Evolutionary conservation across 1,284 basidiomycete species (phyloP), one percentile per base, ranked within the genome.

Genomic region (Malassezia yamatoensis): DNA sequence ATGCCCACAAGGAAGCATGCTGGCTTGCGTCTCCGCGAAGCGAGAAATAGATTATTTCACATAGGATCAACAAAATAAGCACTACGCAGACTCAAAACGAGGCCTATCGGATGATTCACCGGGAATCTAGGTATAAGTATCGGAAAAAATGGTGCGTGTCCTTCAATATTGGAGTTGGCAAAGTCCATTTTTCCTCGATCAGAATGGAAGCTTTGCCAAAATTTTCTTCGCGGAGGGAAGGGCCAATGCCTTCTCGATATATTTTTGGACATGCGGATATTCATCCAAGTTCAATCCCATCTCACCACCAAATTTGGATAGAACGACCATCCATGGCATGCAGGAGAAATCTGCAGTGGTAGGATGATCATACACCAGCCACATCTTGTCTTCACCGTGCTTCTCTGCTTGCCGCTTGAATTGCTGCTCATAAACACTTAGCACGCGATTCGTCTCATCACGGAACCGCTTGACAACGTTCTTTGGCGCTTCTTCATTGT

Each of bases 291-390:
- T 35, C 7, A 51, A 2, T 5, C 10, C 38, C 16, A 51, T 18
- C 10, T 33, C 32, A 13, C 29, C 11, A 3, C n/a, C 32, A 32
- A 15, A n/a, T 11, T 43, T 29, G 15, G 20, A 15, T 21, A 45
- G 15, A 20, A 3, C 11, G 18, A 6, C 29, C 11, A 52, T 11
- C 51, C 51, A 52, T 5, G 37, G 29, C 18, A 52, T n/a, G 12
- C 34, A 34, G 16, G 40, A 35, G 32, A 64, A 65, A 49, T 71
- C 69, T 20, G 69, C 67, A 16, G 68, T 60, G 6, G 68, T 70
- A 18, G 64, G 64, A 11, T 68, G 61, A 54, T 71, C 69, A 13
- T 66, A 59, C 5, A 61, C 69, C 24, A 71, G 56, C 41, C 54
- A 71, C 9, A 44, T 44, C 3, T 45, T 52, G 43, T 49, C 36